phyloP scores from a whole-genome alignment of 306 rosid species.

The Gynostemma pentaphyllum region DNA sequence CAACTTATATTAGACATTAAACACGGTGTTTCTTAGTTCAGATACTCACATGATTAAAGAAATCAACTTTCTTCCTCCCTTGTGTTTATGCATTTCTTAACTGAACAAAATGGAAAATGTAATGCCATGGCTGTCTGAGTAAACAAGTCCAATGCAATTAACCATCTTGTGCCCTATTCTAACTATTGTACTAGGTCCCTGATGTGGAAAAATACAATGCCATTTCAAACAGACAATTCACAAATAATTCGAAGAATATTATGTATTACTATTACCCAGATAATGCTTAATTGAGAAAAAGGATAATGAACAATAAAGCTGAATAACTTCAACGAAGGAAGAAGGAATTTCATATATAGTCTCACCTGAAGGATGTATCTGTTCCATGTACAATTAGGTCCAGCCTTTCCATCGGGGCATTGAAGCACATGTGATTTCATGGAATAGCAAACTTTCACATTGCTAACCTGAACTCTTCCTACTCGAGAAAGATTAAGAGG shows the following conservation, averaged over 20 bases:
- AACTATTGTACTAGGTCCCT: too few species aligned
- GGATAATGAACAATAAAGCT: background rate
- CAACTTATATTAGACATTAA: too few species aligned
- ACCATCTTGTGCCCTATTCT: too few species aligned
- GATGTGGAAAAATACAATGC: too few species aligned
- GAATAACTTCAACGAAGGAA: background rate
- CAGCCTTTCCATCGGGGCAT: slow-evolving; percentile 75
- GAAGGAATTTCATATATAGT: slow-evolving; percentile 5
- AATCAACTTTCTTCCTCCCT: too few species aligned
- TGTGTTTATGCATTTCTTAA: too few species aligned
- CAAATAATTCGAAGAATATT: background rate
- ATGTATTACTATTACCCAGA: background rate
- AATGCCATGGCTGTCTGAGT: too few species aligned
- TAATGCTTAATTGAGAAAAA: background rate
- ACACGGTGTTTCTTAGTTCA: too few species aligned
- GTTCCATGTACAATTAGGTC: slow-evolving; percentile 62
- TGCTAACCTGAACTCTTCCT: slow-evolving; percentile 28
- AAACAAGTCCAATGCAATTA: too few species aligned
- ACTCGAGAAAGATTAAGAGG: slow-evolving; percentile 38
- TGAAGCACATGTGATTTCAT: slow-evolving; percentile 53
- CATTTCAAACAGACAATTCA: too few species aligned
- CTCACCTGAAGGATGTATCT: slow-evolving; percentile 72
- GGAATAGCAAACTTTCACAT: slow-evolving; percentile 50
- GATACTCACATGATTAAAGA: too few species aligned
- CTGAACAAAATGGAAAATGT: too few species aligned